phyloP scores from a whole-genome alignment of 2,329 filamentous ascomycete species.

The Penicillium frequentans region DNA sequence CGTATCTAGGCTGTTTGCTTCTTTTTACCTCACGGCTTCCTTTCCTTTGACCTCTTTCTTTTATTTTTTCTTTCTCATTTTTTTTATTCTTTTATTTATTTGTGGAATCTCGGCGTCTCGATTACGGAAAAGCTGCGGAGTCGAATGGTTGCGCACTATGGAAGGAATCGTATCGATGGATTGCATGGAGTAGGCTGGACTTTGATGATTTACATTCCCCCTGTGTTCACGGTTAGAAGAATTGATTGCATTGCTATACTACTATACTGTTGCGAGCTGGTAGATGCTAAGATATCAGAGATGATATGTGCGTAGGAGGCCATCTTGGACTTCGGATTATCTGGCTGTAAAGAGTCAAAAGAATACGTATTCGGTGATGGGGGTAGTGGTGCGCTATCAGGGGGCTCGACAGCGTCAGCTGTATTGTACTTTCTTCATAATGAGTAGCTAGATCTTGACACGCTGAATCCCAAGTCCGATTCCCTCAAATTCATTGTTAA shows the following conservation, averaged over 20 bases:
- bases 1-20: not conserved
- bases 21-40: not conserved
- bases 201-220: constrained; percentile 23
- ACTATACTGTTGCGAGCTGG: not conserved
- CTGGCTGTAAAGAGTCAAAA: too few relatives aligned
- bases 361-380: too few relatives aligned
- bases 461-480: too few relatives aligned
- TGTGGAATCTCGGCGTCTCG: constrained; percentile 19
- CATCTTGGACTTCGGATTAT: too few relatives aligned
- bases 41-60: not conserved
- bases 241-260: constrained; percentile 12
- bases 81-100: constrained; percentile 5
- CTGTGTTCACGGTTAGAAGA: constrained; percentile 7
- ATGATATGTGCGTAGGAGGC: too few relatives aligned
- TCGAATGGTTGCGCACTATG: not conserved
- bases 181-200: constrained; percentile 24
- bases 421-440: too few relatives aligned
- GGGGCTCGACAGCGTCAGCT: too few relatives aligned
- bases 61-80: constrained; percentile 7
- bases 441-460: too few relatives aligned
- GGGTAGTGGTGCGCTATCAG: too few relatives aligned
- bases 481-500: too few relatives aligned
- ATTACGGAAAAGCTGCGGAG: constrained; percentile 16
- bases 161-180: constrained; percentile 4
- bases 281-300: too few relatives aligned